A percentile compares a stretch with the other conserved stretches of the same genome.
Conservation (phyloP, 371 early-diverging fungal genomes). For the Actinomucor elegans region DNA sequence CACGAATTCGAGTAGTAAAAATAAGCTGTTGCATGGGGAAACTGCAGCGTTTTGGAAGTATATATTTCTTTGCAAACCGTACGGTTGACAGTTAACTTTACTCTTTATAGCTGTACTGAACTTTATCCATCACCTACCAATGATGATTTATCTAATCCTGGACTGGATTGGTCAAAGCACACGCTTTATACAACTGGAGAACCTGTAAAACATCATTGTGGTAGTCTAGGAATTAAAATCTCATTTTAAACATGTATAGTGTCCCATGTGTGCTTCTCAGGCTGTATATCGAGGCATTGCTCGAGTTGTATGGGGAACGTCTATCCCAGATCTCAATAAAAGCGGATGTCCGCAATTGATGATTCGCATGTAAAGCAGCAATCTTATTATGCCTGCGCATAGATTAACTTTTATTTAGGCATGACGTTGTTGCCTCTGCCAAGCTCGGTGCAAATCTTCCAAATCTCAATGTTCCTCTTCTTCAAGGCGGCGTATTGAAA, state of each 20-base stretch:
- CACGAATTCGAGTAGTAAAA: conserved; percentile 30
- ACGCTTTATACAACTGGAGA: conserved; percentile 41
- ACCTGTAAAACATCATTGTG: conserved; percentile 33
- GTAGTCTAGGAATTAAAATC: conserved; percentile 7
- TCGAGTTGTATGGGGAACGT: conserved; percentile 41
- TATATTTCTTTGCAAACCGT: neutral
- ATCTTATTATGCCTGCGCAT: too few species aligned
- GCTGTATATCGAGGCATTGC: conserved; percentile 37
- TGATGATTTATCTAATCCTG: conserved; percentile 31
- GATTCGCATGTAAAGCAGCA: conserved; percentile 37
- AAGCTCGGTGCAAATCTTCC: conserved; percentile 28
- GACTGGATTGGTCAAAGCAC: conserved; percentile 34
- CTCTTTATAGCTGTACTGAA: conserved; percentile 32
- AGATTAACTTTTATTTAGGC: too few species aligned
- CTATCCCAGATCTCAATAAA: conserved; percentile 36
- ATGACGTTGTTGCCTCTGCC: conserved; percentile 28
- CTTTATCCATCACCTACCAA: conserved; percentile 36
- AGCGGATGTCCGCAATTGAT: conserved; percentile 34
- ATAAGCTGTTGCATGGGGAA: conserved; percentile 38
- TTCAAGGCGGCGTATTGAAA: conserved; percentile 30
- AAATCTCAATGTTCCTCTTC: conserved; percentile 18
- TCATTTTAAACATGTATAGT: conserved; percentile 15
- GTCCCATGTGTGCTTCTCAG: conserved; percentile 41
- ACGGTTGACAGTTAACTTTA: neutral
- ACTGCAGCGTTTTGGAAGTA: conserved; percentile 43